Evolutionary conservation across 495 filamentous ascomycete species (phyloP), one percentile per base, ranked within the genome.

Genomic region (Filosporella fistucella): DNA sequence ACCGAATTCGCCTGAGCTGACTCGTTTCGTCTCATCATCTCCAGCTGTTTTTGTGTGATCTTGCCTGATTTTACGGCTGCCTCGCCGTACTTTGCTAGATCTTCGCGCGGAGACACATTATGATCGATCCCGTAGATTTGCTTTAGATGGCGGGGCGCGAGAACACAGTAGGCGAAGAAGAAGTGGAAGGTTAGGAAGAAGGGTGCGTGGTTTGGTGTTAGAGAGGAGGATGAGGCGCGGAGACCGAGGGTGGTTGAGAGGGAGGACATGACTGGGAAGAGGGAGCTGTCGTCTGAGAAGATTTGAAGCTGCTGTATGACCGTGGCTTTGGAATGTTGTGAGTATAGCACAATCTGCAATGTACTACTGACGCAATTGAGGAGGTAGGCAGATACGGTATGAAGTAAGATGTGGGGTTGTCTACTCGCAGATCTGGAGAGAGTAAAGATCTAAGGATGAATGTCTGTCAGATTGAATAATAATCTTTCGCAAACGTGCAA

Each of bases 171-270:
- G 1, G 76, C 71, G 30, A 68, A 63, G 34, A 68, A 11, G 62
- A 69, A 80, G 45, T 78, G 71, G 30, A 61, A 66, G 36, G 69
- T 43, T 1, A 78, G 56, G 26, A 72, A 68, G 35, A 45, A 48
- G 0, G 68, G 57, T 1, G 65, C 69, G 43, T 67, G 56, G 52
- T 70, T 74, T 18, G 61, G 45, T 10, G 39, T 13, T 3, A 20
- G 20, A 17, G 83, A 84, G 0, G 82, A 80, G 28, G 77, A 72
- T 49, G 89, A 70, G n/a, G 82, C 56, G 6, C 80, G 84, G 69
- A 88, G 89, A 43, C 89, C 68, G 18, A 89, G 34, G 7, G 81
- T 68, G 57, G 88, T 86, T 9, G 86, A 38, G 66, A 91, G 20
- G 23, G 47, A 41, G n/a, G n/a, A n/a, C n/a, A n/a, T n/a, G n/a